A percentile compares a stretch with the other conserved stretches of the same genome.
Conservation (phyloP, 805 yeast genomes). For the Schwanniomyces occidentalis region DNA sequence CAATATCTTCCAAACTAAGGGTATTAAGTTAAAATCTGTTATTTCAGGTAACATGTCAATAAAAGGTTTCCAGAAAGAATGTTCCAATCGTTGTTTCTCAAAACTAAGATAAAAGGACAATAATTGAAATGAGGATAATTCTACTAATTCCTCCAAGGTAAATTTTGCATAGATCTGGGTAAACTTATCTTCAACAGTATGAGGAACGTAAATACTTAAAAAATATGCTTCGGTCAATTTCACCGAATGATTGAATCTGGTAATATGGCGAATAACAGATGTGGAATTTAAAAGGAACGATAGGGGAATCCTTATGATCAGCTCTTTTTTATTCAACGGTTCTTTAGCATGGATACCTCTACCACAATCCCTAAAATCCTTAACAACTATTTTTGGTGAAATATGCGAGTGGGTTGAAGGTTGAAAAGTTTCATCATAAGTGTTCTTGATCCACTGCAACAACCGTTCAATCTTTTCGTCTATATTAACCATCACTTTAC, state of each 20-base stretch:
- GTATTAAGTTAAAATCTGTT: slow-evolving; percentile 55
- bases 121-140: slow-evolving; percentile 60
- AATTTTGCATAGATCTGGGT: slow-evolving; percentile 33
- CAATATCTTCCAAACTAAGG: slow-evolving; percentile 59
- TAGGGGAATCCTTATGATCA: slow-evolving; percentile 57
- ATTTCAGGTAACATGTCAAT: slow-evolving; percentile 60
- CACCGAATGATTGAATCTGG: slow-evolving; percentile 42
- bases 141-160: slow-evolving; percentile 31
- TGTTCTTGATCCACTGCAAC: slow-evolving; percentile 30
- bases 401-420: slow-evolving; percentile 29
- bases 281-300: slow-evolving; percentile 58
- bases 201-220: slow-evolving; percentile 24
- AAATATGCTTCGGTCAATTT: slow-evolving; percentile 23
- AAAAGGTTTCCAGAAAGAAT: slow-evolving; percentile 70
- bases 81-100: slow-evolving; percentile 38
- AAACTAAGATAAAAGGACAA: slow-evolving; percentile 49
- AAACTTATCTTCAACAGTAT: slow-evolving; percentile 18
- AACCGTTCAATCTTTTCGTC: slow-evolving; percentile 16
- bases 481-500: slow-evolving; percentile 10
- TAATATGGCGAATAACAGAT: slow-evolving; percentile 44
- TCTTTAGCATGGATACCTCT: slow-evolving; percentile 57
- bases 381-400: slow-evolving; percentile 42
- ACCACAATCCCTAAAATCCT: slow-evolving; percentile 47
- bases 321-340: slow-evolving; percentile 39
- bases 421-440: slow-evolving; percentile 18